Evolutionary conservation across 257 asterid species (phyloP).

Genomic region (Ocimum tenuiflorum): DNA sequence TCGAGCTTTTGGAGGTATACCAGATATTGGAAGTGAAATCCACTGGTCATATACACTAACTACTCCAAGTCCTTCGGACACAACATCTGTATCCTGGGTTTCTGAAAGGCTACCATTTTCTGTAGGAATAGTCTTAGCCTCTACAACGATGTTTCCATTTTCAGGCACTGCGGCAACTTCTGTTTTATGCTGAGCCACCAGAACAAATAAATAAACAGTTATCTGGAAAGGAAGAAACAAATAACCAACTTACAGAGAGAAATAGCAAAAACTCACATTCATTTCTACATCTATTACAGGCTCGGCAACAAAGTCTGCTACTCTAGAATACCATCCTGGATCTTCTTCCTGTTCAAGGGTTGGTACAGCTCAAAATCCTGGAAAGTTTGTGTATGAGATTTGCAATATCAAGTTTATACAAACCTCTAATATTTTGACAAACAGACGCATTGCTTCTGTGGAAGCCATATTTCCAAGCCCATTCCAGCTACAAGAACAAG

Average conservation of each 20-base stretch:
- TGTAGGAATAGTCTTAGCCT: conserved; percentile 53
- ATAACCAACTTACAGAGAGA: not conserved
- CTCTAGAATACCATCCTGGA: conserved; percentile 96
- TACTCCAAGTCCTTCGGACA: conserved; percentile 52
- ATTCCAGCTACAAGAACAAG: conserved; percentile 61
- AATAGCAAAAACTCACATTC: conserved; percentile 53
- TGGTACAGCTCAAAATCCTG: conserved; percentile 8
- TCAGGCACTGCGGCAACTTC: conserved; percentile 43
- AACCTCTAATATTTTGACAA: conserved; percentile 96
- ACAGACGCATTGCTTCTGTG: conserved; percentile 96
- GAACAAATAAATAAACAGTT: conserved; percentile 10
- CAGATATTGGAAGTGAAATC: conserved; percentile 75
- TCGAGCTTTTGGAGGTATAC: conserved; percentile 65
- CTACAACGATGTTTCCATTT: conserved; percentile 44
- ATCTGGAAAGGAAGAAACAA: conserved; percentile 11
- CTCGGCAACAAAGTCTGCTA: conserved; percentile 55
- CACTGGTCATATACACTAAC: conserved; percentile 81
- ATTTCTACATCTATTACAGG: conserved; percentile 64
- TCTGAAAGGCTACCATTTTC: conserved; percentile 64
- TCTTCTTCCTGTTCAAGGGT: conserved; percentile 73
- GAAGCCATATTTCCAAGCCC: conserved; percentile 86
- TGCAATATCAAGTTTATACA: conserved; percentile 16
- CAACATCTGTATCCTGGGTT: conserved; percentile 74
- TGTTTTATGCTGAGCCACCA: conserved; percentile 48
- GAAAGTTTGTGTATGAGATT: conserved; percentile 1